Conservation (phyloP, 2,329 filamentous ascomycete species). For the Onygenales sp. region DNA sequence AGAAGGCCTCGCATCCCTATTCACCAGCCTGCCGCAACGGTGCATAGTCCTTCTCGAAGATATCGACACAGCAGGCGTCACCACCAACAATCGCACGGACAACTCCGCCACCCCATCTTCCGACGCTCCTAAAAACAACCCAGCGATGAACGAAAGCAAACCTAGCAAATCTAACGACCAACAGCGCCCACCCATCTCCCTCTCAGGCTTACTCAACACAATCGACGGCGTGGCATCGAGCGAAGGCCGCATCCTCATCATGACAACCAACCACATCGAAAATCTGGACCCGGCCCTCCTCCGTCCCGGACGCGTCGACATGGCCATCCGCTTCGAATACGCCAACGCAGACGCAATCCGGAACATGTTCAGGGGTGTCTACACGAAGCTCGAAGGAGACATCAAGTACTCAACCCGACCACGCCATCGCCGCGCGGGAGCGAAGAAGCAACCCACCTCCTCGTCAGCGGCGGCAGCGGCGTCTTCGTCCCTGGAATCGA, state of each 20-base stretch:
- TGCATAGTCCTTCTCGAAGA: constrained; percentile 70
- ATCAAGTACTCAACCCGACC: constrained; percentile 4
- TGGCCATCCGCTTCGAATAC: constrained; percentile 48
- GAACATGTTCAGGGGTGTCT: constrained; percentile 33
- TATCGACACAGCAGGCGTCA: constrained; percentile 63
- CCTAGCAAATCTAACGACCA: constrained; percentile 5
- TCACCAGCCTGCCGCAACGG: constrained; percentile 56
- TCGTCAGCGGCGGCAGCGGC: neutral
- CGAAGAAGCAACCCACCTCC: neutral
- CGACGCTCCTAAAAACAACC: constrained; percentile 13
- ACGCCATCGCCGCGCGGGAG: neutral
- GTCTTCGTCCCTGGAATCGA: neutral
- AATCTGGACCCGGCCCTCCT: constrained; percentile 56
- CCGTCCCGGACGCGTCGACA: constrained; percentile 58
- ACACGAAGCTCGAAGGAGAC: constrained; percentile 24
- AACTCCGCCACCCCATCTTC: constrained; percentile 15
- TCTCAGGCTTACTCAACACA: constrained; percentile 60
- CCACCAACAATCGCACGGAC: constrained; percentile 36
- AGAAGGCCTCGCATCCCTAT: constrained; percentile 55
- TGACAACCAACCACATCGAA: constrained; percentile 61
- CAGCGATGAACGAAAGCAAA: constrained; percentile 10
- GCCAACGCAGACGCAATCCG: constrained; percentile 26
- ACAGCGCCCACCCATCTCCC: constrained; percentile 40
- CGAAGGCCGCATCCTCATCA: constrained; percentile 63
- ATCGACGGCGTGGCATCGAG: constrained; percentile 61